Percentiles rank a stretch among this genome's conserved stretches.
Evolutionary conservation across 371 early-diverging fungal genomes (phyloP).

Genomic region (Apophysomyces ossiformis): DNA sequence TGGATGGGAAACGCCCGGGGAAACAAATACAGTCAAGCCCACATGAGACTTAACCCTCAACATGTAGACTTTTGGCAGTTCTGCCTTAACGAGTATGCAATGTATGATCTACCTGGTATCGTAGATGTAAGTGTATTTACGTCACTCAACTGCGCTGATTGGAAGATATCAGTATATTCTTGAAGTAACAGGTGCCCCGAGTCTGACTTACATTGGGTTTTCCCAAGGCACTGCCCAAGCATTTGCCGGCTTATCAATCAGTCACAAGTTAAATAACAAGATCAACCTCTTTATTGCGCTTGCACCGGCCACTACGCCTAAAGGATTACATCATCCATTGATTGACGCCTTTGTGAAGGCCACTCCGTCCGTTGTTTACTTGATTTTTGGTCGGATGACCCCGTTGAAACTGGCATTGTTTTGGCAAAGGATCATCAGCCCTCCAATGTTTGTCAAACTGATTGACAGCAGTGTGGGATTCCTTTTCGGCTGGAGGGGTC

Average conservation of each 20-base stretch:
- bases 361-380: conserved; percentile 87
- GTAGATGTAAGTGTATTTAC: conserved; percentile 65
- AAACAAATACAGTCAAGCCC: conserved; percentile 94
- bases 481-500: conserved; percentile 87
- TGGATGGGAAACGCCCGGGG: conserved; percentile 98
- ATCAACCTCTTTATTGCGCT: conserved; percentile 89
- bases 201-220: conserved; percentile 93
- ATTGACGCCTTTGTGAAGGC: conserved; percentile 86
- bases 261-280: conserved; percentile 77
- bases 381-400: conserved; percentile 89
- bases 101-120: conserved; percentile 85
- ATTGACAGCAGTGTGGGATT: conserved; percentile 78
- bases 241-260: conserved; percentile 89
- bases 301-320: conserved; percentile 92
- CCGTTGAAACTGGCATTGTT: conserved; percentile 83
- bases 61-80: conserved; percentile 92
- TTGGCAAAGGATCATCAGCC: conserved; percentile 84
- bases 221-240: conserved; percentile 94
- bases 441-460: conserved; percentile 74
- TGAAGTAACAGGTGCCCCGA: conserved; percentile 73
- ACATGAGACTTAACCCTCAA: conserved; percentile 66
- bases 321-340: conserved; percentile 78
- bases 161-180: conserved; percentile 71
- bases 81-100: conserved; percentile 89
- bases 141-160: not conserved